A percentile compares a stretch with the other conserved stretches of the same genome.
These are phyloP conservation scores for Dactylonectria macrodidyma DNA, from an alignment of 2,329 filamentous ascomycete species.

Conservation along the genomic window DNA sequence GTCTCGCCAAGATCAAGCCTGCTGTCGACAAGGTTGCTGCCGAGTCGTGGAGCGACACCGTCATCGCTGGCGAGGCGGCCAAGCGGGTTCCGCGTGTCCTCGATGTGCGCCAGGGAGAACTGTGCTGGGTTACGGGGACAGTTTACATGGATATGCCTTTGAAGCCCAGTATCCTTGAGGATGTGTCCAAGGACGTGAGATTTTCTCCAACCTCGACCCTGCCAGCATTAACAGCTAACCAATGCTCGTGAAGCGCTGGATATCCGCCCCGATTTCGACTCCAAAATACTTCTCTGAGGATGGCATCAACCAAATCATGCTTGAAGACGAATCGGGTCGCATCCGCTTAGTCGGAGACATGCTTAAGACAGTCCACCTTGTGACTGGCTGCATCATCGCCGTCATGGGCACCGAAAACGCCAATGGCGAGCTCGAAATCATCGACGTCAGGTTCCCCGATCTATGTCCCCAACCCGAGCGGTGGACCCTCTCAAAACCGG, in stretches of 20 bases:
- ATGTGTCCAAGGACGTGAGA: conserved; percentile 90
- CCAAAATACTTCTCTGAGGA: conserved; percentile 81
- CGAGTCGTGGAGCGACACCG: conserved; percentile 83
- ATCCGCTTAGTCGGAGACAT: conserved; percentile 82
- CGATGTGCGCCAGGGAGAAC: conserved; percentile 93
- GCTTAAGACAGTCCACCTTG: conserved; percentile 79
- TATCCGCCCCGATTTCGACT: conserved; percentile 83
- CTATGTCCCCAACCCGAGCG: conserved; percentile 85
- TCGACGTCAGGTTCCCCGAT: conserved; percentile 92
- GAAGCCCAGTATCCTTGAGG: conserved; percentile 96
- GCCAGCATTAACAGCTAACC: background rate
- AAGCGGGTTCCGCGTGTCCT: conserved; percentile 88
- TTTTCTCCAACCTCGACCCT: background rate
- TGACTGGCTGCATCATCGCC: conserved; percentile 95
- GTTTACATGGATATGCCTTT: conserved; percentile 97
- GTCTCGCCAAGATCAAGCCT: conserved; percentile 89
- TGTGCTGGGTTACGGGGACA: conserved; percentile 96
- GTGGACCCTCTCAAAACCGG: conserved; percentile 77
- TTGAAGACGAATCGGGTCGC: conserved; percentile 96
- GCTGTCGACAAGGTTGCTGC: conserved; percentile 81
- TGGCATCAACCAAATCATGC: conserved; percentile 78
- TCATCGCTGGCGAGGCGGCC: conserved; percentile 83
- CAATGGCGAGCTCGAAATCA: conserved; percentile 91
- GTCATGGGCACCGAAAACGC: conserved; percentile 94
- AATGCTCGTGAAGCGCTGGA: conserved; percentile 78